A percentile compares a stretch with the other conserved stretches of the same genome.
Conservation (phyloP, 805 yeast genomes). For the Yarrowia sp. region DNA sequence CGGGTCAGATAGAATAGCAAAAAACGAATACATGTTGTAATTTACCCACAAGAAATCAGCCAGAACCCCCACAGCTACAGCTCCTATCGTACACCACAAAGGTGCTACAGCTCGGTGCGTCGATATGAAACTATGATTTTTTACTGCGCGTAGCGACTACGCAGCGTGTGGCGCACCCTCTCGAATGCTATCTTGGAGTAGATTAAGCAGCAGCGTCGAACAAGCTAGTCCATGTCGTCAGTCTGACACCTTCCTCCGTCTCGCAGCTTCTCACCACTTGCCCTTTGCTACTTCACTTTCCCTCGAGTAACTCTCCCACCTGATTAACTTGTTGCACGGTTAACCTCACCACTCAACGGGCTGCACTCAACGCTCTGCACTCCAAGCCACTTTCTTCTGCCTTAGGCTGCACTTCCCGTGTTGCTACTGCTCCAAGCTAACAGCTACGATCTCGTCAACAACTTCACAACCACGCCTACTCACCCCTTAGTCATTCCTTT, state of each 20-base stretch:
- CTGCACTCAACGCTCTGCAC: slow-evolving; percentile 9
- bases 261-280: slow-evolving; percentile 16
- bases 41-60: no score
- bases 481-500: slow-evolving; percentile 22
- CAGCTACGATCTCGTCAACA: slow-evolving; percentile 1
- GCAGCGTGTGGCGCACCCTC: slow-evolving; percentile 34
- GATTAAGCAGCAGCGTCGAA: slow-evolving; percentile 31
- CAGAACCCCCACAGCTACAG: no score
- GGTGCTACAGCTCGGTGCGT: slow-evolving; percentile 12
- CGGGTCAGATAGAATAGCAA: no score
- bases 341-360: slow-evolving; percentile 1
- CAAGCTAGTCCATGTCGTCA: slow-evolving; percentile 20
- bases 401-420: slow-evolving; percentile 21
- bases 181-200: slow-evolving; percentile 28
- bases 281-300: slow-evolving; percentile 3
- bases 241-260: slow-evolving; percentile 12
- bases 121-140: slow-evolving; percentile 34
- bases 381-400: background rate
- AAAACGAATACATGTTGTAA: no score
- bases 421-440: background rate
- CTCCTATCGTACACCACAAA: slow-evolving; percentile 7
- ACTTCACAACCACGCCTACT: background rate
- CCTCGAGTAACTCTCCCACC: slow-evolving; percentile 3
- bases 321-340: background rate
- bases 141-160: slow-evolving; percentile 7